Evolutionary conservation across 345 rosid genomes (phyloP), one percentile per base, ranked within the genome.

Genomic region (Theobroma cacao): DNA sequence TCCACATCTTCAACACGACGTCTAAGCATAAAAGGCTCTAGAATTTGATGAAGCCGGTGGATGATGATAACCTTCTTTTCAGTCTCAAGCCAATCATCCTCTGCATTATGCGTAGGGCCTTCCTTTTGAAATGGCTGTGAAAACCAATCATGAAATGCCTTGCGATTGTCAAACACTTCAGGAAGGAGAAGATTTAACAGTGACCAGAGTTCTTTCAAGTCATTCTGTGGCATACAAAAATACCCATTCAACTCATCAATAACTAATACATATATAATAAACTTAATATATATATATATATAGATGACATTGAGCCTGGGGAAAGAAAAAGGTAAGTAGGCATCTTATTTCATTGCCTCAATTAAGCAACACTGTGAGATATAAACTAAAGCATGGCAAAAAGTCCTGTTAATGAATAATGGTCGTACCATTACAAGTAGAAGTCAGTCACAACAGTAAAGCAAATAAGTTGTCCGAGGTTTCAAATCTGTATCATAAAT

Each of bases 41-140:
- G 85, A 78, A 97, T 97, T 84, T 97, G 99, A 90, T 97, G 99
- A 86, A 97, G 99, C 41, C 99, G 89, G 77, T 97, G 99, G 84
- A 97, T 97, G 78, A 97, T 88, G 80, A 97, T 97, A 38, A 97
- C 99, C 85, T 97, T 97, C 89, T 97, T 97, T 80, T 97, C 99
- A 64, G 98, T 97, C 90, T 97, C 99, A 80, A 97, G 97, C 99
- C 99, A 97, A 84, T 97, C 99, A 84, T 97, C 99, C 83, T 97
- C 99, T 22, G 90, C 94, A 87, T 88, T 91, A 86, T 89, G 97
- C 2, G 86, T 47, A 70, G 97, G 88, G 58, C 80, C 92, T 86
- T 97, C 99, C 87, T 80, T 97, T 87, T 91, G 98, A 84, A 97
- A 97, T 58, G 99, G 98, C 86, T 97, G 95, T 15, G 99, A 90